Conservation (phyloP, 495 filamentous ascomycete species). For the Penicillium subrubescens region DNA sequence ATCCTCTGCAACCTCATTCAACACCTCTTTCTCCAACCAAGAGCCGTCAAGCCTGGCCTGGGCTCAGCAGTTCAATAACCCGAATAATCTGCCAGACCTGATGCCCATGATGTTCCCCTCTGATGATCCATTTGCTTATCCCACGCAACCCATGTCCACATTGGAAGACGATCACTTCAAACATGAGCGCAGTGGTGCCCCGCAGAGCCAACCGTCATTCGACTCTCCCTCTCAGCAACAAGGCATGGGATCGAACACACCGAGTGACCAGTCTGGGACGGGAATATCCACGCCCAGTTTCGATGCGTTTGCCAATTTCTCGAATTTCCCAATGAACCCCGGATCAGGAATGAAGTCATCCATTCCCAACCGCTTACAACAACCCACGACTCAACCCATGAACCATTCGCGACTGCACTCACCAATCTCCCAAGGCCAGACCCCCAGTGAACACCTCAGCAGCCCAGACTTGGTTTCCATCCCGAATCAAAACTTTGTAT, state of each 20-base stretch:
- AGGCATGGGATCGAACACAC: conserved; percentile 23
- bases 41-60: conserved; percentile 29
- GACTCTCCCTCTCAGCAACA: conserved; percentile 15
- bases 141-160: conserved; percentile 76
- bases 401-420: conserved; percentile 37
- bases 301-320: conserved; percentile 34
- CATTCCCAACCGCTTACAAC: conserved; percentile 33
- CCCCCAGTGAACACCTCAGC: conserved; percentile 38
- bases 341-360: conserved; percentile 28
- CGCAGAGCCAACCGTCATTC: conserved; percentile 20
- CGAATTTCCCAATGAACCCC: conserved; percentile 27
- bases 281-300: conserved; percentile 31
- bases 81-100: conserved; percentile 64
- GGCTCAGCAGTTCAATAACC: conserved; percentile 37
- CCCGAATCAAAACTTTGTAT: conserved; percentile 48
- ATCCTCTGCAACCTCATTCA: conserved; percentile 16
- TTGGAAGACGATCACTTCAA: conserved; percentile 56
- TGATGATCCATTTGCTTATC: conserved; percentile 86
- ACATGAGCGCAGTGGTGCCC: conserved; percentile 26
- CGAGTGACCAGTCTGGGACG: conserved; percentile 18
- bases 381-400: conserved; percentile 25
- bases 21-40: conserved; percentile 27
- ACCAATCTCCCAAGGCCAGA: conserved; percentile 37
- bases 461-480: conserved; percentile 52
- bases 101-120: conserved; percentile 92